Conservation (phyloP, 2,329 filamentous ascomycete species). For the Cladosporium oxysporum region DNA sequence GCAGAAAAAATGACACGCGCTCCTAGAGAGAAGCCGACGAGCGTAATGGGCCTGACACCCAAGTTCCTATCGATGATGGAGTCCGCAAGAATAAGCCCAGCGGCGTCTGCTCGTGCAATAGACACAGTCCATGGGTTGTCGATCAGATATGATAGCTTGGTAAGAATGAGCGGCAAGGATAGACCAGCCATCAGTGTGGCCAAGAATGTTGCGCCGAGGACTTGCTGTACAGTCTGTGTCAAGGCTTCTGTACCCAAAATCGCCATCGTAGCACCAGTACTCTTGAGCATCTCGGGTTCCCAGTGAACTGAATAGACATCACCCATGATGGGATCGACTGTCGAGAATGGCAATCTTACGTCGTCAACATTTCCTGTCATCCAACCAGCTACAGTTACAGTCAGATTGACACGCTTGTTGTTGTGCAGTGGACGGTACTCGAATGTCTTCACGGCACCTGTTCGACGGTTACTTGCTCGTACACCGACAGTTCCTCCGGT, state of each 20-base stretch:
- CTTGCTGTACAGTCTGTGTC: constrained; percentile 93
- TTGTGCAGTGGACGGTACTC: constrained; percentile 97
- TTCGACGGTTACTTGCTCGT: constrained; percentile 81
- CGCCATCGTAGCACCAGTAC: constrained; percentile 98
- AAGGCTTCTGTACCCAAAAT: constrained; percentile 97
- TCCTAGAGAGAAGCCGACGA: constrained; percentile 93
- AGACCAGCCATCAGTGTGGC: constrained; percentile 88
- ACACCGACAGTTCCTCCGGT: constrained; percentile 86
- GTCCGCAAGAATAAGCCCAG: constrained; percentile 90
- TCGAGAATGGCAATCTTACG: constrained; percentile 91
- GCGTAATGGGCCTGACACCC: constrained; percentile 84
- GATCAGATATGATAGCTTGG: constrained; percentile 92
- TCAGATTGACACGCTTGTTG: constrained; percentile 94
- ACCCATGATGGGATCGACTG: constrained; percentile 95
- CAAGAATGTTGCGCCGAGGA: constrained; percentile 86
- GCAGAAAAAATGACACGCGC: constrained; percentile 91
- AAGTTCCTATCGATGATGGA: constrained; percentile 90
- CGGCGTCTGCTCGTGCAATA: constrained; percentile 81
- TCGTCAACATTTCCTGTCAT: constrained; percentile 98
- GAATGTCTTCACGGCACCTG: constrained; percentile 90
- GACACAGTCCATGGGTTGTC: constrained; percentile 99
- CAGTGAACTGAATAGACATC: constrained; percentile 96
- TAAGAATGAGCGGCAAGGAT: constrained; percentile 86
- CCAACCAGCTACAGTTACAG: constrained; percentile 94
- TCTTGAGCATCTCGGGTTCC: constrained; percentile 97